Conservation (phyloP, 345 rosid genomes). For the Ceriops zippeliana region DNA sequence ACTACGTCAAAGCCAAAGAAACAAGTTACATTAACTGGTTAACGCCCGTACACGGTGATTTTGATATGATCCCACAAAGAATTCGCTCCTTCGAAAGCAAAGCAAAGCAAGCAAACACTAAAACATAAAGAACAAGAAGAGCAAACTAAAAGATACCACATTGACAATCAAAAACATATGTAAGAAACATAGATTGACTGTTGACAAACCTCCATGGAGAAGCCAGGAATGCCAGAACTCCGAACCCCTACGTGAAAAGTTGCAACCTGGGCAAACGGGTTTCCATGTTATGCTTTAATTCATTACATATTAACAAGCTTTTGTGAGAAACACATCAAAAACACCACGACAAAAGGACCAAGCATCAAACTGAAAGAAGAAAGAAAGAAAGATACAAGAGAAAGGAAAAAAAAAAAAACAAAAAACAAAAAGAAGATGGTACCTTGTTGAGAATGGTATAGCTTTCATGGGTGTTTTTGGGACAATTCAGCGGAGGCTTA, state of each 20-base stretch:
- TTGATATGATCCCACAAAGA: constrained; percentile 34
- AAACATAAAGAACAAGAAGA: constrained; percentile 18
- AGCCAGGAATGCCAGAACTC: constrained; percentile 27
- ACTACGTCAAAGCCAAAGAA: constrained; percentile 27
- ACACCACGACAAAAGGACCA: background rate
- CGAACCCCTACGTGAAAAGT: constrained; percentile 30
- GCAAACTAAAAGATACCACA: constrained; percentile 22
- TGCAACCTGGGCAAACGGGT: constrained; percentile 35
- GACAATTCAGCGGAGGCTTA: background rate
- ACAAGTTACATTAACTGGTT: constrained; percentile 17
- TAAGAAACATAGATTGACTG: constrained; percentile 13
- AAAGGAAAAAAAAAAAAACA: background rate
- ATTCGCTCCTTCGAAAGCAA: constrained; percentile 13
- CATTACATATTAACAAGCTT: constrained; percentile 23
- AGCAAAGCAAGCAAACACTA: background rate
- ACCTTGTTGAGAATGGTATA: constrained; percentile 16
- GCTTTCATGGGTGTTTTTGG: constrained; percentile 3
- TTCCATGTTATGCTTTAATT: constrained; percentile 32
- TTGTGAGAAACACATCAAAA: constrained; percentile 1
- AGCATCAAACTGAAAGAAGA: constrained; percentile 1
- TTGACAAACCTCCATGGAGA: constrained; percentile 27
- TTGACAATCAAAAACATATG: constrained; percentile 17
- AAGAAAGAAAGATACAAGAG: constrained; percentile 2
- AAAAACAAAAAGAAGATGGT: background rate
- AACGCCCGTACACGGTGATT: constrained; percentile 17